A percentile compares a stretch with the other conserved stretches of the same genome.
These are phyloP conservation scores for Excoecaria agallocha DNA, from an alignment of 345 rosid genomes.

Conservation along the genomic window DNA sequence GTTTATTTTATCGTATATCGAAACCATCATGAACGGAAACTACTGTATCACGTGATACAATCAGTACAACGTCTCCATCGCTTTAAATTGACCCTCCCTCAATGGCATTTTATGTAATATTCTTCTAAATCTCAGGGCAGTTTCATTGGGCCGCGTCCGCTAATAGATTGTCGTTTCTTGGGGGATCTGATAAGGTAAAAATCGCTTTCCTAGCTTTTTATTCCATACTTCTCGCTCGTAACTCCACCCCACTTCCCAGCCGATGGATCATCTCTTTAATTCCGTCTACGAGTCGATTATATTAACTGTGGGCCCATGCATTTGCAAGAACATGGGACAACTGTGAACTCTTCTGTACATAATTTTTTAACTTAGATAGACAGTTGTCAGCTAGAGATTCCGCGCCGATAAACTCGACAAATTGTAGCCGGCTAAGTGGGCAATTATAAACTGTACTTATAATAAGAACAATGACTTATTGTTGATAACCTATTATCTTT, in stretches of 20 bases:
- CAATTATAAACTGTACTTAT: conserved; percentile 22
- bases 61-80: conserved; percentile 35
- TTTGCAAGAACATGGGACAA: not conserved
- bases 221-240: not conserved
- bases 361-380: not conserved
- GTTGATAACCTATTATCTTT: accelerated
- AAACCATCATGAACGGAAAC: conserved; percentile 10
- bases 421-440: conserved; percentile 63
- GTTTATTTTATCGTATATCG: conserved; percentile 3
- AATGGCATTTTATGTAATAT: conserved; percentile 49
- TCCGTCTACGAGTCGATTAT: not conserved
- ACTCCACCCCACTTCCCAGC: conserved; percentile 21
- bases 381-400: conserved; percentile 64
- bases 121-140: conserved; percentile 30
- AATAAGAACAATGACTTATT: accelerated
- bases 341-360: not conserved
- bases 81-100: not conserved
- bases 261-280: conserved; percentile 24
- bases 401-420: conserved; percentile 73
- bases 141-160: conserved; percentile 7
- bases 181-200: conserved; percentile 33
- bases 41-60: conserved; percentile 48
- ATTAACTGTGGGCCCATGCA: not conserved
- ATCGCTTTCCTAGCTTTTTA: conserved; percentile 21
- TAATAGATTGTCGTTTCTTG: conserved; percentile 43